A percentile compares a stretch with the other conserved stretches of the same genome.
Conservation (phyloP, 768 basidiomycete genomes). For the Russula abietina region DNA sequence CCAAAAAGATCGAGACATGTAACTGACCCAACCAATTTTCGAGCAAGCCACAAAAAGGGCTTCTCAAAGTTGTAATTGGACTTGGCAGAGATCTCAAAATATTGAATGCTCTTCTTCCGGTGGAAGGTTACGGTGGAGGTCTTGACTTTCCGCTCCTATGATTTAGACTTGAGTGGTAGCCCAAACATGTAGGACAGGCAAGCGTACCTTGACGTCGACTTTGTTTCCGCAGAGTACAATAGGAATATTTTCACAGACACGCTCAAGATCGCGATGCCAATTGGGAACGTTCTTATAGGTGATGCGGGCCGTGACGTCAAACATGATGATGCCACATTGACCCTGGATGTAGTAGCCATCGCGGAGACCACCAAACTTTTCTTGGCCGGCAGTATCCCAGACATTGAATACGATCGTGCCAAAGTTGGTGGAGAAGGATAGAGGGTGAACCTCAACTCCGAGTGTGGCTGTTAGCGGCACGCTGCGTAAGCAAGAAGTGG, state of each 20-base stretch:
- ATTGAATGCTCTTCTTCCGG: conserved; percentile 99
- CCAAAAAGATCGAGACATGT: neutral
- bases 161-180: neutral
- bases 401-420: conserved; percentile 99
- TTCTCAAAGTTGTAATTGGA: conserved; percentile 99
- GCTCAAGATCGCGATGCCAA: conserved; percentile 99
- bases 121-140: conserved; percentile 98
- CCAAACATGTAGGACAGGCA: neutral
- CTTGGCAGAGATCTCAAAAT: conserved; percentile 99
- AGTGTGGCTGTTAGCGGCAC: conserved; percentile 69
- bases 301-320: conserved; percentile 98
- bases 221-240: conserved; percentile 99
- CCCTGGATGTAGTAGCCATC: conserved; percentile 97
- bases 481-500: conserved; percentile 18
- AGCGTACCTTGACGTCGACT: conserved; percentile 92
- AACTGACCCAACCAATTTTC: conserved; percentile 92
- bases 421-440: conserved; percentile 95
- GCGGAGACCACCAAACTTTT: conserved; percentile 98
- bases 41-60: conserved; percentile 98
- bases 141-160: conserved; percentile 98
- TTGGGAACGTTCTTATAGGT: conserved; percentile 99
- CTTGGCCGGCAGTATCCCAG: conserved; percentile 99
- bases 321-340: conserved; percentile 99
- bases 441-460: conserved; percentile 98
- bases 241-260: conserved; percentile 99